Percentiles rank a stretch among this genome's conserved stretches.
phyloP scores from a whole-genome alignment of 768 basidiomycete genomes.

The Collybiopsis luxurians region DNA sequence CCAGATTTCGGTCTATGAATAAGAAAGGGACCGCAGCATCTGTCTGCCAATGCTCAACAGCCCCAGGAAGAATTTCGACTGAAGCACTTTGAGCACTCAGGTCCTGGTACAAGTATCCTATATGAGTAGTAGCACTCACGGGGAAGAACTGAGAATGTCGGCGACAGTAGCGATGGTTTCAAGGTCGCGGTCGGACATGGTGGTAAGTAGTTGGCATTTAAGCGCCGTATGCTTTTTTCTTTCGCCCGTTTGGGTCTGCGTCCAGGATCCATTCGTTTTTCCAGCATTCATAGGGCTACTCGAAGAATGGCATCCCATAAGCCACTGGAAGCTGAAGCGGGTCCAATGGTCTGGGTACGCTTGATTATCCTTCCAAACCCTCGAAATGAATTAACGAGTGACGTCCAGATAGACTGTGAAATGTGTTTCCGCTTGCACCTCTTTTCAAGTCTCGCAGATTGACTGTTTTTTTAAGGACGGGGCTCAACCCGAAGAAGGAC shows the following conservation, averaged over 20 bases:
- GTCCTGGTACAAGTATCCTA: no score
- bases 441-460: neutral
- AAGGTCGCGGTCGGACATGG: neutral
- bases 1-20: conserved; percentile 56
- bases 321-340: conserved; percentile 30
- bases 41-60: conserved; percentile 43
- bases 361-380: no score
- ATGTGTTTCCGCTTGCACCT: conserved; percentile 35
- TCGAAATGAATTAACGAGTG: no score
- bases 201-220: neutral
- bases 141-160: neutral
- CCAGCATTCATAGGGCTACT: neutral
- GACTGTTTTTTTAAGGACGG: conserved; percentile 40
- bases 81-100: conserved; percentile 33
- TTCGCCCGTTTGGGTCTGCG: neutral
- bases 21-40: conserved; percentile 48
- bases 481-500: conserved; percentile 63
- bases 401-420: conserved; percentile 64
- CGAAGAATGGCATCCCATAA: neutral
- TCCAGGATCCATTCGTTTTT: neutral
- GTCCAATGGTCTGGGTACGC: conserved; percentile 65
- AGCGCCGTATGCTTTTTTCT: neutral
- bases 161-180: neutral
- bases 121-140: no score
- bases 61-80: conserved; percentile 64